Evolutionary conservation across 257 asterid genomes (phyloP).

Genomic region (Fraxinus anomala): DNA sequence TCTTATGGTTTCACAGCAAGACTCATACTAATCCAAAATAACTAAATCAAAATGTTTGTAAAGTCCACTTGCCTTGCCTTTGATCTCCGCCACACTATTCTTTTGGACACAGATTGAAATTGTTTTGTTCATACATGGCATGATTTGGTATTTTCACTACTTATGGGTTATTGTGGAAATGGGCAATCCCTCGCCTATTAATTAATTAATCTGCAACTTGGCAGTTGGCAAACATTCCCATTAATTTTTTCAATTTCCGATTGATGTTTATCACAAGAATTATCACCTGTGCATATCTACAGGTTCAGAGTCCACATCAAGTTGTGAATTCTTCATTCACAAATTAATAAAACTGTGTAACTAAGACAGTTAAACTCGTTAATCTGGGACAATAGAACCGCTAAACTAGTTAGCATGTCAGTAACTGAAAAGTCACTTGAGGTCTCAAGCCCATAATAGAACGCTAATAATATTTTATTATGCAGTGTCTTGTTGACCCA

Average conservation of each 20-base stretch:
- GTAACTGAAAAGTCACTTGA: neutral
- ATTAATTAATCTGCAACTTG: too few relatives aligned
- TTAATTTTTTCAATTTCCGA: neutral
- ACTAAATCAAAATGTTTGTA: neutral
- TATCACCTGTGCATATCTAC: neutral
- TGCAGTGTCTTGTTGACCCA: neutral
- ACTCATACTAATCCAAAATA: neutral
- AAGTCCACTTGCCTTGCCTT: neutral
- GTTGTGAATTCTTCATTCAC: neutral
- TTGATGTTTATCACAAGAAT: neutral
- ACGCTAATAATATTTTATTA: too few relatives aligned
- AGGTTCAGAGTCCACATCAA: neutral
- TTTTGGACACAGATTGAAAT: too few relatives aligned
- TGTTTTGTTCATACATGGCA: too few relatives aligned
- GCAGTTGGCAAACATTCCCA: too few relatives aligned
- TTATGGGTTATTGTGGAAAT: too few relatives aligned
- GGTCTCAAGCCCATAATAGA: neutral
- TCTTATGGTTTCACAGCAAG: neutral
- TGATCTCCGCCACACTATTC: neutral
- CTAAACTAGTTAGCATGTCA: neutral
- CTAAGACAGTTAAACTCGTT: too few relatives aligned
- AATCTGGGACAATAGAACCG: neutral
- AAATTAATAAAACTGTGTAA: neutral
- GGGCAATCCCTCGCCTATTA: too few relatives aligned
- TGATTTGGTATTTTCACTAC: neutral